These are phyloP conservation scores for Eustoma russellianum DNA, from an alignment of 257 asterid genomes.

Conservation along the genomic window DNA sequence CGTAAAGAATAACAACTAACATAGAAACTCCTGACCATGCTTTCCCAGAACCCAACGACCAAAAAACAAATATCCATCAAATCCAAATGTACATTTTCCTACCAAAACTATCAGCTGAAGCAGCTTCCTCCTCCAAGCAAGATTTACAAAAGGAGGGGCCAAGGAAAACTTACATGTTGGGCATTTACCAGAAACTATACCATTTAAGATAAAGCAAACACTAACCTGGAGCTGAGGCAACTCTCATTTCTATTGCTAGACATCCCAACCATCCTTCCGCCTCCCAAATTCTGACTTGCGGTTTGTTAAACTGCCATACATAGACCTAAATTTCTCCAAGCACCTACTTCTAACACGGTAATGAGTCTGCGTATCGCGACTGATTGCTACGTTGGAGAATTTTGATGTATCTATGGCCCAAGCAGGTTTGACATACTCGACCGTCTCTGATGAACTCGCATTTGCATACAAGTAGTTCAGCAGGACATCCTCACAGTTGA, in stretches of 20 bases:
- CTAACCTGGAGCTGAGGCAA: constrained; percentile 12
- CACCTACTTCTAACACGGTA: constrained; percentile 61
- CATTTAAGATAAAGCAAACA: constrained; percentile 1
- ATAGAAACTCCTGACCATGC: background rate
- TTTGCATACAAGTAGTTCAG: constrained; percentile 87
- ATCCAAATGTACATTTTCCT: constrained; percentile 35
- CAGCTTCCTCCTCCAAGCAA: constrained; percentile 23
- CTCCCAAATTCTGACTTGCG: constrained; percentile 50
- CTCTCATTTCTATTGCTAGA: constrained; percentile 29
- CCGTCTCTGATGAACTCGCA: constrained; percentile 41
- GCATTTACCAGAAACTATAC: constrained; percentile 12
- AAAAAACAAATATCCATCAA: constrained; percentile 13
- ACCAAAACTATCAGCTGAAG: constrained; percentile 14
- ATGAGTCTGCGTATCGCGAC: constrained; percentile 63
- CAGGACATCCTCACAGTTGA: constrained; percentile 90
- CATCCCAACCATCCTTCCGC: constrained; percentile 95
- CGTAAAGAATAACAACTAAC: no score
- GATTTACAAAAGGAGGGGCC: constrained; percentile 27
- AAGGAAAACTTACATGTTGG: constrained; percentile 3
- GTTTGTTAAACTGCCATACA: constrained; percentile 57
- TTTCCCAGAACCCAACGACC: constrained; percentile 5
- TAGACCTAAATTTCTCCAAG: constrained; percentile 38
- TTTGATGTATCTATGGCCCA: constrained; percentile 83
- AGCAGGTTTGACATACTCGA: constrained; percentile 64
- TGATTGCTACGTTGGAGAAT: constrained; percentile 74